These are phyloP conservation scores for Talaromyces thailandensis DNA, from an alignment of 495 filamentous ascomycete genomes.

Conservation along the genomic window DNA sequence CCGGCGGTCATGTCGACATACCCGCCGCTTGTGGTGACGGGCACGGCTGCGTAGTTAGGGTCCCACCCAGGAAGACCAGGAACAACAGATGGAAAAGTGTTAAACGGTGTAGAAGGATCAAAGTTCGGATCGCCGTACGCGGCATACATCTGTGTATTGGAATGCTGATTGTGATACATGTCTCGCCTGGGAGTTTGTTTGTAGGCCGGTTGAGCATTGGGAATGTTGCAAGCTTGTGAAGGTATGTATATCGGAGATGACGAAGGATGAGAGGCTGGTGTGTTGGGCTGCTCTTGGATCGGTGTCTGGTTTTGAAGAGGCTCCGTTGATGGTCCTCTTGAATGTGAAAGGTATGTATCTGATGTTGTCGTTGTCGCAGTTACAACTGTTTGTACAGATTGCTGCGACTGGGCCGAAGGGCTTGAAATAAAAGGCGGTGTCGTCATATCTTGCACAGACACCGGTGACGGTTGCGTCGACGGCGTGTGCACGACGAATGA, in stretches of 20 bases:
- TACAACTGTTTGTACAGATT: conserved; percentile 22
- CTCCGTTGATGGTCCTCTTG: conserved; percentile 31
- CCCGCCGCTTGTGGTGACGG: conserved; percentile 31
- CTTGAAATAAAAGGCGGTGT: conserved; percentile 44
- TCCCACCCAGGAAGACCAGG: conserved; percentile 42
- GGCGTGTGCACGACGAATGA: conserved; percentile 59
- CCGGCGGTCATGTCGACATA: conserved; percentile 30
- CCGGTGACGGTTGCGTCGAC: conserved; percentile 38
- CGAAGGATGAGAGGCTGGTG: conserved; percentile 50
- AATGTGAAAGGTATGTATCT: conserved; percentile 24
- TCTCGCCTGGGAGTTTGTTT: not conserved
- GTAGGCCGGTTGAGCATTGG: not conserved
- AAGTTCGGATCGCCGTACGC: conserved; percentile 24
- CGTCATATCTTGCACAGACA: conserved; percentile 30
- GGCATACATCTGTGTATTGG: conserved; percentile 13
- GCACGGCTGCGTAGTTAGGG: conserved; percentile 33
- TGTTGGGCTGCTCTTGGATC: conserved; percentile 6
- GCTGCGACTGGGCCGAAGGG: conserved; percentile 30
- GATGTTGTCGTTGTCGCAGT: conserved; percentile 16
- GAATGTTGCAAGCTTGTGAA: conserved; percentile 50
- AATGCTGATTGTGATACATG: conserved; percentile 12
- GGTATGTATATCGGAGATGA: conserved; percentile 45
- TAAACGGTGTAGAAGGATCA: conserved; percentile 35
- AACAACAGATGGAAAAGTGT: conserved; percentile 33
- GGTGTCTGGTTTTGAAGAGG: conserved; percentile 13